Base-by-base conservation (phyloP, 163 green algal species). In the Smithsoniella earleae region DNA sequence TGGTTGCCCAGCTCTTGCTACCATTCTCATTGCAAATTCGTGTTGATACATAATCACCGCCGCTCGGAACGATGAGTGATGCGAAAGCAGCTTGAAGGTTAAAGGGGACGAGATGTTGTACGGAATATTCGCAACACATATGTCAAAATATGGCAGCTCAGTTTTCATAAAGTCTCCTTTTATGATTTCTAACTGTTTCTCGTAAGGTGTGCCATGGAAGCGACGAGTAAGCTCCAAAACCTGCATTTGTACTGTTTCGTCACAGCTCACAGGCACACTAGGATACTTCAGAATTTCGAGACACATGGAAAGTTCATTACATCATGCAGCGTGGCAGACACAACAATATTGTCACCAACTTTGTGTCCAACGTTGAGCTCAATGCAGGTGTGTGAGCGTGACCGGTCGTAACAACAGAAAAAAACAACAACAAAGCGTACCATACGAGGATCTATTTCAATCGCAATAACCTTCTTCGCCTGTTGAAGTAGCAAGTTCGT, bases 51-150 rank as follows among this genome's bases (percentile, higher is more conserved):
- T 98, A 83, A 99, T 95, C 73, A 98, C 85, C 4, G 94, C 94
- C 2, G 89, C 88, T 3, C 94, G 62, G 86, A 81, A 84, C 63
- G 25, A 30, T 34, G 73, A 72, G 30, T 82, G 74, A 80, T 98
- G 90, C 25, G 91, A 82, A 55, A 99, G 85, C 77, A 99, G 89
- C 82, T 98, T 98, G 88, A 99, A 98, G 8, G 89, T 96, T 74
- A 99, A 86, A 8, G 94, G 93, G 1, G 90, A 97, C 4, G 93
- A 98, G 66, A 99, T 98, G 78, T 98, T 95, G 85, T 99, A 99
- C 3, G 95, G 94, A 66, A 97, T 97, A 83, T 99, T 99, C 66
- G 95, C 94, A 25, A 99, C 94, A 78, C 93, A 98, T 10, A 99
- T 78, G 83, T 99, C 95, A 85, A 99, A 99, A 84, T 98, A 99